Conservation (phyloP, 2,329 filamentous ascomycete genomes). For the Boeremia exigua region DNA sequence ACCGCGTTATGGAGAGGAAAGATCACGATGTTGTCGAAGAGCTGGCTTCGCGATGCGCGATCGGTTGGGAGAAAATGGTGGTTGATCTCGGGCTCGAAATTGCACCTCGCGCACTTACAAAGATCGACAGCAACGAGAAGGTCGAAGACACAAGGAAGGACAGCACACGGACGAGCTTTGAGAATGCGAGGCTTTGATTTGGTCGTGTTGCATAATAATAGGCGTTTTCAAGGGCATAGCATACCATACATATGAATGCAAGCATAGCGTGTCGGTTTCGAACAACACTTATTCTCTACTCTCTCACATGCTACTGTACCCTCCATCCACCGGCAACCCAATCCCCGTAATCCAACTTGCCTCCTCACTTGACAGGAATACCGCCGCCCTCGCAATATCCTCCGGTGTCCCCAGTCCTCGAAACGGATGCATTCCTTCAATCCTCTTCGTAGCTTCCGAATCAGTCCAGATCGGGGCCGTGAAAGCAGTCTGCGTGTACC, state of each 20-base stretch:
- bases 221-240: slow-evolving; percentile 5
- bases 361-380: slow-evolving; percentile 57
- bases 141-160: slow-evolving; percentile 17
- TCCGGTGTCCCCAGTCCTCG: slow-evolving; percentile 37
- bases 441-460: slow-evolving; percentile 8
- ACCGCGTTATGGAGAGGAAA: slow-evolving; percentile 62
- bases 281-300: background rate
- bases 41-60: slow-evolving; percentile 59
- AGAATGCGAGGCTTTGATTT: slow-evolving; percentile 8
- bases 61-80: slow-evolving; percentile 59
- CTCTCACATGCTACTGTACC: slow-evolving; percentile 43
- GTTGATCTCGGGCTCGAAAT: slow-evolving; percentile 42
- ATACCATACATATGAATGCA: slow-evolving; percentile 3
- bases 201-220: background rate
- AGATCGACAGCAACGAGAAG: slow-evolving; percentile 5
- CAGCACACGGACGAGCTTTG: slow-evolving; percentile 18
- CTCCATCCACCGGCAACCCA: slow-evolving; percentile 55
- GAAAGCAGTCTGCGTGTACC: slow-evolving; percentile 48
- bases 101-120: background rate
- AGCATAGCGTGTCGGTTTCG: slow-evolving; percentile 7
- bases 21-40: slow-evolving; percentile 61
- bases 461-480: slow-evolving; percentile 26
- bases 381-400: slow-evolving; percentile 48
- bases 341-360: slow-evolving; percentile 55
- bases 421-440: slow-evolving; percentile 37